These are phyloP conservation scores for Dioszegia aurantiaca DNA, from an alignment of 768 basidiomycete genomes.

Conservation along the genomic window DNA sequence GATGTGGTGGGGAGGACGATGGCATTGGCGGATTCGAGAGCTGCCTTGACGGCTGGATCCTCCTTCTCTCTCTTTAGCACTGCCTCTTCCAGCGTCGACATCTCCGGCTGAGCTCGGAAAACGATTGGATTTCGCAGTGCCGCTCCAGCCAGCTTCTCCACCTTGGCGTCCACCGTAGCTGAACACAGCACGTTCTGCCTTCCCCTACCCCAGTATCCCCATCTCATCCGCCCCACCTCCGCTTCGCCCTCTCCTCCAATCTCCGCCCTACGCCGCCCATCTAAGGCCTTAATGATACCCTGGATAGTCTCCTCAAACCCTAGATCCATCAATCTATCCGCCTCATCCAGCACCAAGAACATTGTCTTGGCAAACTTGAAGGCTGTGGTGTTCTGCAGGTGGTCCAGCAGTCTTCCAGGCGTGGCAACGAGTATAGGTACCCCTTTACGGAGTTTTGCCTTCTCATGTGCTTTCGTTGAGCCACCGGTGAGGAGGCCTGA, in stretches of 20 bases:
- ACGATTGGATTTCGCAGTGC: conserved; percentile 75
- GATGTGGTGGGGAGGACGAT: conserved; percentile 30
- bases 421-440: conserved; percentile 92
- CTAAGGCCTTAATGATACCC: conserved; percentile 80
- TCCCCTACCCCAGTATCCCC: conserved; percentile 53
- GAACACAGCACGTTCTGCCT: conserved; percentile 90
- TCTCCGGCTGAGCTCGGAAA: conserved; percentile 62
- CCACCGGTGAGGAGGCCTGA: conserved; percentile 91
- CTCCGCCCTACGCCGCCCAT: conserved; percentile 75
- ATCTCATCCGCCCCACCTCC: conserved; percentile 42
- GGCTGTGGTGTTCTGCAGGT: conserved; percentile 89
- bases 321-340: conserved; percentile 94
- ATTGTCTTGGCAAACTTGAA: conserved; percentile 90
- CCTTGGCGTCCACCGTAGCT: conserved; percentile 91
- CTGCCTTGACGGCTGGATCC: conserved; percentile 24
- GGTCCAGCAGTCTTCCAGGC: conserved; percentile 90
- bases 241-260: conserved; percentile 52
- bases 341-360: conserved; percentile 96
- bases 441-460: conserved; percentile 89
- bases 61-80: conserved; percentile 44
- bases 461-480: conserved; percentile 90
- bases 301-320: conserved; percentile 95
- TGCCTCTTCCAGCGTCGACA: conserved; percentile 21
- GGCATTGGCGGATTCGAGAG: conserved; percentile 27
- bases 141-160: conserved; percentile 85